These are phyloP conservation scores for Bipolaris victoriae DNA, from an alignment of 2,329 filamentous ascomycete species.

Conservation along the genomic window DNA sequence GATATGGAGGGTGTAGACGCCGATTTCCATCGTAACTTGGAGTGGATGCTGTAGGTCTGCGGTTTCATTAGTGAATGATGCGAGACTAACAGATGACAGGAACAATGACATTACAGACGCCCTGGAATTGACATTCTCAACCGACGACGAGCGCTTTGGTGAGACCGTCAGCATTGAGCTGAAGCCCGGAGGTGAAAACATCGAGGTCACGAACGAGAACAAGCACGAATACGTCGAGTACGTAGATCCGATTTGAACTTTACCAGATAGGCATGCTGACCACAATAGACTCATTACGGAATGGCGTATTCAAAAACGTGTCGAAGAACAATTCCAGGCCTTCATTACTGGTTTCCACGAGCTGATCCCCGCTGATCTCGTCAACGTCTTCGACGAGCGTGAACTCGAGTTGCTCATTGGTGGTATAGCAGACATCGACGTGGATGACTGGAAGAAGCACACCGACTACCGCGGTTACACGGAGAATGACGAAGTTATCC, in stretches of 20 bases:
- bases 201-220: constrained; percentile 97
- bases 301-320: constrained; percentile 98
- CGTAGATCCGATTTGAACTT: constrained; percentile 39
- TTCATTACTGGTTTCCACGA: constrained; percentile 98
- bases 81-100: constrained; percentile 41
- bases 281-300: constrained; percentile 80
- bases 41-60: constrained; percentile 79
- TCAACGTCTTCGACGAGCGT: constrained; percentile 98
- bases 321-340: constrained; percentile 96
- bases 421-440: constrained; percentile 99
- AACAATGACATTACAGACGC: constrained; percentile 97
- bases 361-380: constrained; percentile 91
- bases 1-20: constrained; percentile 99
- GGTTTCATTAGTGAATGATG: not conserved
- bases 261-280: constrained; percentile 23
- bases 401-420: constrained; percentile 96
- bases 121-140: constrained; percentile 93
- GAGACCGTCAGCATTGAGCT: constrained; percentile 93
- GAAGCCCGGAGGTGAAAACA: constrained; percentile 86
- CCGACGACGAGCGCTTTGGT: constrained; percentile 96
- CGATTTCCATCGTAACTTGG: constrained; percentile 93
- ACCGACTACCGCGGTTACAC: constrained; percentile 99
- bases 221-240: constrained; percentile 98
- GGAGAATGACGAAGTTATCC: constrained; percentile 94
- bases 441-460: constrained; percentile 99